These are phyloP conservation scores for Rhynchospora breviuscula DNA, from an alignment of 176 grass and related monocot species.

Conservation along the genomic window DNA sequence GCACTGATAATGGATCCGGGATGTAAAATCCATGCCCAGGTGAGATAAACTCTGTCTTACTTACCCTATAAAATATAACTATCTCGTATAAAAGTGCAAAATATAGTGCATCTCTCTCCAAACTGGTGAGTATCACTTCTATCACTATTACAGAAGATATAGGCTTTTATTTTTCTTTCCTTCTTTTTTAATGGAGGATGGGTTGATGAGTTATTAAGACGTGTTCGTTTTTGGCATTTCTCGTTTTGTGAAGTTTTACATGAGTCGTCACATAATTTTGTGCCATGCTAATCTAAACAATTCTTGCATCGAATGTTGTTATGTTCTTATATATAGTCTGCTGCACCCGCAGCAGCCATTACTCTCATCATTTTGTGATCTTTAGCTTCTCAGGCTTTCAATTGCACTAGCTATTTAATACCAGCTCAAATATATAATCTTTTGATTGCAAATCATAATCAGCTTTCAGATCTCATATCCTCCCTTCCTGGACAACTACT, in stretches of 20 bases:
- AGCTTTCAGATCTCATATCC: conserved; percentile 80
- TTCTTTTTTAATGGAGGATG: not conserved
- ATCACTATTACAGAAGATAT: not conserved
- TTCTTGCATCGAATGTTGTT: not conserved
- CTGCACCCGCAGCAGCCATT: not conserved
- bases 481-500: conserved; percentile 79
- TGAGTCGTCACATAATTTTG: not conserved
- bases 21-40: conserved; percentile 64
- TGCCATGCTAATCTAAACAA: not conserved
- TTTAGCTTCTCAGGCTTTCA: not conserved
- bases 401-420: not conserved
- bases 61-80: not conserved
- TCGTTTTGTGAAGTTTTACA: not conserved
- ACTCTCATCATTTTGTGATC: not conserved
- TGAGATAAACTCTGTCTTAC: conserved; percentile 24
- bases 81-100: not conserved
- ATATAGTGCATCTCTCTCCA: not conserved
- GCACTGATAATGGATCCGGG: conserved; percentile 89
- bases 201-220: not conserved
- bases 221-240: not conserved
- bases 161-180: too few relatives aligned
- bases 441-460: conserved; percentile 32
- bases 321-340: not conserved
- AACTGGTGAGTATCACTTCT: too few relatives aligned
- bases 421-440: not conserved